Base-by-base conservation (phyloP, 768 basidiomycete genomes). In the Leccinum sublutescens region DNA sequence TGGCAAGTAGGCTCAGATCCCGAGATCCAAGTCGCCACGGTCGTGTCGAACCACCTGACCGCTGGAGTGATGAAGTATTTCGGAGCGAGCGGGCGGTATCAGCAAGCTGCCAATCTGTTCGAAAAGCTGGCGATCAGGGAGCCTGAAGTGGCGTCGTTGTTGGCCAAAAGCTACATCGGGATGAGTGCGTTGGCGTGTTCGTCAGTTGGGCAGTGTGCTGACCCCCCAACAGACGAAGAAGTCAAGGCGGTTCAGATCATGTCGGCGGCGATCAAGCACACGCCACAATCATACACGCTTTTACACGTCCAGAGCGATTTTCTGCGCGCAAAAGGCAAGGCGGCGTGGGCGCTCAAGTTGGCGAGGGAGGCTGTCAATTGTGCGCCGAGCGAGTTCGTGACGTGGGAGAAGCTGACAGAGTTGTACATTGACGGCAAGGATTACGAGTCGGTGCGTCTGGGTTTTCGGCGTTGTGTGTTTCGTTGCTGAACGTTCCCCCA, bases 1-100 rank as follows among this genome's bases (percentile, higher is more conserved):
- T 98, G 97, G 97, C 95, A 97, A 70, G 91, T 98, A 8, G 97
- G 96, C 2, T 97, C 95, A 0, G 97, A 98, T 63, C 97, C 97
- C 0, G 97, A 99, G 74, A 96, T 98, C 23, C 97, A 99, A 71
- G 96, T 99, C 14, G 97, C 97, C 1, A 96, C 95, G 3, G 81
- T 94, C 29, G 93, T 97, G 5, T 95, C 95, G 23, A 99, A 99
- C 71, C 97, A 98, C 71, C 82, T 99, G 23, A 95, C 94, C 0
- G 89, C 94, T 11, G 96, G 91, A 0, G 83, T 98, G 64, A 84
- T 98, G 80, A 98, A 98, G 71, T 98, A 98, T 74, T 98, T 99
- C 66, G 92, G 95, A 2, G 92, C 95, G 68, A 88, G 91, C 55
- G 95, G 88, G 55, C 81, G 96, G 56, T 92, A 82, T 66, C 89